phyloP scores from a whole-genome alignment of 1,139 yeast genomes.

The Magnusiomyces tetraspermus region DNA sequence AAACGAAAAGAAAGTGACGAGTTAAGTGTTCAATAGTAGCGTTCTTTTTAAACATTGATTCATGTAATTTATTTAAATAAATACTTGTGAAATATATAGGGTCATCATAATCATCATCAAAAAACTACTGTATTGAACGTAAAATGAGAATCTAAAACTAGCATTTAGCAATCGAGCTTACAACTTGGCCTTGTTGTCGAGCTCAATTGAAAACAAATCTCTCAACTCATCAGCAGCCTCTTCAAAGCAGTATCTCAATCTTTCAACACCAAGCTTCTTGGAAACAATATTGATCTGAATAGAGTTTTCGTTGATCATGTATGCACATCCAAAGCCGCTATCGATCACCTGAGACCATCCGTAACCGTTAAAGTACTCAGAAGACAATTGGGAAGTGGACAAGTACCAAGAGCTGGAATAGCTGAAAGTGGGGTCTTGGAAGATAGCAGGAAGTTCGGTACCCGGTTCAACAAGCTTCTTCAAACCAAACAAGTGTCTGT shows the following conservation, averaged over 20 bases:
- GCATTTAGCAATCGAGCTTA: slow-evolving; percentile 13
- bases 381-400: slow-evolving; percentile 82
- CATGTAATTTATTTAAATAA: no score
- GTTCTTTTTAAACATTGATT: no score
- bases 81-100: no score
- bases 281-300: slow-evolving; percentile 78
- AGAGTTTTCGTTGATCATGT: slow-evolving; percentile 82
- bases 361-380: slow-evolving; percentile 84
- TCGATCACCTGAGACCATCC: slow-evolving; percentile 97
- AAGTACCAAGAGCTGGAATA: slow-evolving; percentile 81
- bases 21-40: no score
- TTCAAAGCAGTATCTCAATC: slow-evolving; percentile 59
- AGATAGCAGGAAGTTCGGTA: slow-evolving; percentile 60
- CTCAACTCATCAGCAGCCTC: slow-evolving; percentile 78
- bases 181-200: slow-evolving; percentile 28
- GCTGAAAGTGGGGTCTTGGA: slow-evolving; percentile 62
- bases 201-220: slow-evolving; percentile 43
- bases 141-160: not conserved
- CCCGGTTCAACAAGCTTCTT: slow-evolving; percentile 58
- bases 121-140: no score
- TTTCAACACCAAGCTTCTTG: slow-evolving; percentile 60
- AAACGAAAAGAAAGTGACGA: no score
- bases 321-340: slow-evolving; percentile 89
- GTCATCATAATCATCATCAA: not conserved
- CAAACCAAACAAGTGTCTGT: slow-evolving; percentile 87